phyloP scores from a whole-genome alignment of 768 basidiomycete genomes.

The Russula olivacea region DNA sequence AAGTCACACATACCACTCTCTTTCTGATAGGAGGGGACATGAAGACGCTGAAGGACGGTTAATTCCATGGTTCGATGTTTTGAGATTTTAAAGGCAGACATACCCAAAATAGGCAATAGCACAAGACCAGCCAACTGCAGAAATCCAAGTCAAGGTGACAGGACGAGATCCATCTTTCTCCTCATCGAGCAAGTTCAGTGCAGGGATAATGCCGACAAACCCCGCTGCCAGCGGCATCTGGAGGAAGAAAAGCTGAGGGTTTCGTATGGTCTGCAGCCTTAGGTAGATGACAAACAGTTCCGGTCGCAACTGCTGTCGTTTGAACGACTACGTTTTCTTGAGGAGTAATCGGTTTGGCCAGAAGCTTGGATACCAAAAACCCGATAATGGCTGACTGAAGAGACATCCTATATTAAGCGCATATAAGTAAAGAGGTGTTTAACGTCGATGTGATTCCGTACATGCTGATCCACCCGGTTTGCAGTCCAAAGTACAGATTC shows the following conservation, averaged over 20 bases:
- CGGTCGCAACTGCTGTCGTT: conserved; percentile 93
- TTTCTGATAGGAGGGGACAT: conserved; percentile 90
- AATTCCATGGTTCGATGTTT: neutral
- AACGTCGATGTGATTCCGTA: conserved; percentile 33
- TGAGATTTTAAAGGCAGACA: neutral
- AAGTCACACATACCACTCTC: conserved; percentile 65
- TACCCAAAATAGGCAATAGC: conserved; percentile 93
- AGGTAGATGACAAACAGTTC: conserved; percentile 38
- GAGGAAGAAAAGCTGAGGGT: neutral
- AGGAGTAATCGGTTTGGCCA: conserved; percentile 70
- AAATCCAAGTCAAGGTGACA: conserved; percentile 65
- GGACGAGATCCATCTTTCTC: conserved; percentile 72
- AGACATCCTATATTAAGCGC: conserved; percentile 65
- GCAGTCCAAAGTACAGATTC: conserved; percentile 82
- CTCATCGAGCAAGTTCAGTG: conserved; percentile 70
- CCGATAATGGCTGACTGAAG: conserved; percentile 92
- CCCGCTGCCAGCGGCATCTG: conserved; percentile 81
- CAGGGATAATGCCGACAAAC: conserved; percentile 92
- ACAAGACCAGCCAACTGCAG: conserved; percentile 79
- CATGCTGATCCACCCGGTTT: conserved; percentile 91
- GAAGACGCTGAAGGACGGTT: conserved; percentile 60
- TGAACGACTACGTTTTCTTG: conserved; percentile 94
- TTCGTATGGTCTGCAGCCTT: neutral
- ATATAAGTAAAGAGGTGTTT: neutral
- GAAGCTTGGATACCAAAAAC: conserved; percentile 72